phyloP scores from a whole-genome alignment of 108 stramenopile species.

The Parietichytrium sp. region DNA sequence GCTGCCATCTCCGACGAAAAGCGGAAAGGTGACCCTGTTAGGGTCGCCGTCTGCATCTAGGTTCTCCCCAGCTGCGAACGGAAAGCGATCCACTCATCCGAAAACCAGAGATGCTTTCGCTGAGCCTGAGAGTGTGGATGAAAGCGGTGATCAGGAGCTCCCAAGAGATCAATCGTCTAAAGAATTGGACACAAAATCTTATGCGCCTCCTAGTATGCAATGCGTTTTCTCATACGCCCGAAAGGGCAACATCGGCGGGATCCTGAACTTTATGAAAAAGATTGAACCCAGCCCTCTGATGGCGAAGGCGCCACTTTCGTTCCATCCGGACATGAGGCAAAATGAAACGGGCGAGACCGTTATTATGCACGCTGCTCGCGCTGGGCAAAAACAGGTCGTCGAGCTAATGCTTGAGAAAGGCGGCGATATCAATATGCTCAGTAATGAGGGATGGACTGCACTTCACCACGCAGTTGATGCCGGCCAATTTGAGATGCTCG shows the following conservation, averaged over 20 bases:
- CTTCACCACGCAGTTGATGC: constrained; percentile 35
- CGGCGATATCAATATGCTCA: background rate
- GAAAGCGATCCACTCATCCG: no score
- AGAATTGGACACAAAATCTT: background rate
- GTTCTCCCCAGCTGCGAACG: no score
- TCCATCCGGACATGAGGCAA: constrained; percentile 18
- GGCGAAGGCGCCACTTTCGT: no score
- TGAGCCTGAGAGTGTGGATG: no score
- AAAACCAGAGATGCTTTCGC: no score
- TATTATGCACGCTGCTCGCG: constrained; percentile 1
- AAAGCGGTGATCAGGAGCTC: background rate
- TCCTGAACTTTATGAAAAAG: constrained; percentile 9
- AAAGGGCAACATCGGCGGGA: background rate
- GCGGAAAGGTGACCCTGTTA: no score
- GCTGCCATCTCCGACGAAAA: no score
- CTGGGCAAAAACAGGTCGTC: background rate
- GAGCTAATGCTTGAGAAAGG: constrained; percentile 12
- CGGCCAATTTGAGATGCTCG: background rate
- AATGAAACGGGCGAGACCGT: constrained; percentile 4
- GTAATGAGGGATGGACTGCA: constrained; percentile 21
- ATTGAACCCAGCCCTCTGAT: background rate
- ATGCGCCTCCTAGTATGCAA: constrained; percentile 14
- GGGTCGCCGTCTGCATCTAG: no score
- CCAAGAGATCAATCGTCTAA: background rate
- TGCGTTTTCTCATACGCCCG: background rate